Base-by-base conservation (phyloP, 129 eudicot species). In the Lactuca saligna region DNA sequence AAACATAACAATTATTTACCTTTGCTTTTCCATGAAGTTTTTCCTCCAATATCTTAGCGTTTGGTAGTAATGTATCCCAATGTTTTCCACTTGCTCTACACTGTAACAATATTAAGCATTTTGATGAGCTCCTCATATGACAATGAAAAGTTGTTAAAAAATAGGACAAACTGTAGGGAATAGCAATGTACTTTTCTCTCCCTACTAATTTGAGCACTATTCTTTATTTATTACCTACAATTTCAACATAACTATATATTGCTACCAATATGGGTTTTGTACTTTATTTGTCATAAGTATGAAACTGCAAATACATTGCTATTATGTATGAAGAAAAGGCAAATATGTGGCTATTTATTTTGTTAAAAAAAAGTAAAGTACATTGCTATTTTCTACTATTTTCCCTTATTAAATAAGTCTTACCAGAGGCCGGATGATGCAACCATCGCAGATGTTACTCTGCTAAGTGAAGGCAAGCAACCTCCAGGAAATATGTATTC, bases 401-500 rank as follows among this genome's bases (percentile, higher is more conserved):
- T 25, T 1, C 29, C 29, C 29, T 25, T 25, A 25, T 25, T 39
- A 57, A 3, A 0, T 7, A 31, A 38, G 14, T 17, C 44, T 66
- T 80, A 89, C 99, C 92, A 93, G 5, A 93, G 90, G 42, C 92
- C 75, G 39, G 99, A 89, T 20, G 97, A 85, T 56, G 88, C 72
- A 75, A 84, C 87, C 99, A 93, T 93, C 63, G 99, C 97, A 38
- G 92, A 58, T 57, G 95, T 89, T 51, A 89, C 87, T 81, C 97
- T 64, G 69, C 95, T 89, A 31, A 93, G 82, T n/a, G 97, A 85
- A 69, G 95, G 97, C 46, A 93, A 29, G 72, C 97, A 87, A 13
- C 92, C 92, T 16, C 99, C 99, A 0, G 90, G 97, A 69, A 87
- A 93, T 81, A 93, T 89, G 71, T 93, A 93, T 68, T 93, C 99